Percentiles rank a stretch among this genome's conserved stretches.
Conservation (phyloP, 2,329 filamentous ascomycete species). For the Passalora sequoiae region DNA sequence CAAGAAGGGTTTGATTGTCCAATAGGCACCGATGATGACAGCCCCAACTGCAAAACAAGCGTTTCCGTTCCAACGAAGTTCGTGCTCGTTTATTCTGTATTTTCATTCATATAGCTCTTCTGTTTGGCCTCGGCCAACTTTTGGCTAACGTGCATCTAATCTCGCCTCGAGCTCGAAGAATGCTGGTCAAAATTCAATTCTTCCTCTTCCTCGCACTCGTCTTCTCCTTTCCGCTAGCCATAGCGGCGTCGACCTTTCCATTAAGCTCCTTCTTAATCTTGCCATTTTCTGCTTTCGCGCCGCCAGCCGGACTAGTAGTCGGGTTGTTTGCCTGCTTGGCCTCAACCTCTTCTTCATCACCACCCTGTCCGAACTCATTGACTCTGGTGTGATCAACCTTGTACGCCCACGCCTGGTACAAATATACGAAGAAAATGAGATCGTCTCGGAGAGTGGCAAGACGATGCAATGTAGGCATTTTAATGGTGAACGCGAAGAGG, state of each 20-base stretch:
- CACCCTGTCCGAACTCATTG: slow-evolving; percentile 97
- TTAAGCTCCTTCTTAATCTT: slow-evolving; percentile 18
- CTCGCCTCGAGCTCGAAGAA: no score
- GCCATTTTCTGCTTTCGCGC: slow-evolving; percentile 13
- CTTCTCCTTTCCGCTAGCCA: slow-evolving; percentile 15
- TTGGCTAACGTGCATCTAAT: no score
- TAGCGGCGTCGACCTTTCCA: slow-evolving; percentile 8
- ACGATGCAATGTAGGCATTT: slow-evolving; percentile 93
- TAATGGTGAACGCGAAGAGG: slow-evolving; percentile 97
- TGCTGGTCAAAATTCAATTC: no score
- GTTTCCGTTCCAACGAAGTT: no score
- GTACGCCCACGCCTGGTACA: slow-evolving; percentile 93
- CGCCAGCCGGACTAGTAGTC: slow-evolving; percentile 32
- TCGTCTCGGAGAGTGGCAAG: slow-evolving; percentile 91
- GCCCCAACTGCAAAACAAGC: no score
- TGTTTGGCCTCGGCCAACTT: no score
- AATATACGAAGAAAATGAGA: slow-evolving; percentile 94
- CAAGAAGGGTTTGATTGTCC: no score
- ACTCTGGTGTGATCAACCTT: slow-evolving; percentile 85
- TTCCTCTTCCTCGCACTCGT: slow-evolving; percentile 13
- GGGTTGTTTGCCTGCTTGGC: slow-evolving; percentile 45
- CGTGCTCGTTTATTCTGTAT: no score
- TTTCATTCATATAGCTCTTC: no score
- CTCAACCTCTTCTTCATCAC: slow-evolving; percentile 71
- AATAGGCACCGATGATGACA: no score